These are phyloP conservation scores for Colletotrichum spinosum DNA, from an alignment of 2,329 filamentous ascomycete species.

Conservation along the genomic window DNA sequence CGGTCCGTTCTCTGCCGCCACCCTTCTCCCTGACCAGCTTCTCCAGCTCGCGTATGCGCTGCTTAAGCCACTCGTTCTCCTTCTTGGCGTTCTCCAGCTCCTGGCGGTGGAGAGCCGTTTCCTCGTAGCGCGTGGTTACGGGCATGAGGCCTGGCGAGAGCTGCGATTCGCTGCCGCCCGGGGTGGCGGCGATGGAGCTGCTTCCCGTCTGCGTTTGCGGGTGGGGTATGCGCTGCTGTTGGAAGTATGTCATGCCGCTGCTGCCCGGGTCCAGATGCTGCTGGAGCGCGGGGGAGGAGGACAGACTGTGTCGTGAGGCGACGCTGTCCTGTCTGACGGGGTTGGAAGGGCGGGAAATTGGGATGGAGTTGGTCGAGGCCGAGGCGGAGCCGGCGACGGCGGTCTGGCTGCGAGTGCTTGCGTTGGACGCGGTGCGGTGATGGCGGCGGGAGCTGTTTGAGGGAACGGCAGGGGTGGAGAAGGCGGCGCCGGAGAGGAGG, in stretches of 20 bases:
- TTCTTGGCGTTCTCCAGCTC: conserved; percentile 72
- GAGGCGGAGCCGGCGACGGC: conserved; percentile 53
- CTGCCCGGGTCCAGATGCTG: conserved; percentile 47
- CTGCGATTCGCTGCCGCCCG: conserved; percentile 53
- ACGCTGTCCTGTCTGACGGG: conserved; percentile 66
- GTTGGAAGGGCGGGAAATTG: conserved; percentile 58
- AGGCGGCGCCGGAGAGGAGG: conserved; percentile 67
- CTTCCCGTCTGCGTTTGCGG: conserved; percentile 43
- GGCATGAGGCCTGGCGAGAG: conserved; percentile 66
- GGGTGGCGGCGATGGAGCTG: conserved; percentile 51
- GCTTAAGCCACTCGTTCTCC: conserved; percentile 73
- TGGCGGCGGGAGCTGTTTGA: conserved; percentile 62
- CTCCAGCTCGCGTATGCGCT: conserved; percentile 72
- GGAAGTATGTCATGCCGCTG: conserved; percentile 61
- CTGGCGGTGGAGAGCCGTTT: conserved; percentile 68
- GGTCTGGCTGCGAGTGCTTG: conserved; percentile 64
- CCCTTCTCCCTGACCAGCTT: conserved; percentile 63
- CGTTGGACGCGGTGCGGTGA: conserved; percentile 69
- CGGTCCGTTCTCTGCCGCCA: conserved; percentile 59
- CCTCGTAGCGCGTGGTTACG: conserved; percentile 71
- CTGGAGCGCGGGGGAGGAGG: conserved; percentile 58
- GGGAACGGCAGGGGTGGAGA: conserved; percentile 68
- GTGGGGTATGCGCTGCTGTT: conserved; percentile 47
- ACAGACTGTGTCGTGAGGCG: conserved; percentile 63
- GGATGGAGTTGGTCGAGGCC: conserved; percentile 54